Evolutionary conservation across 1,284 basidiomycete species (phyloP).

Genomic region (Exobasidium cylindrosporum): DNA sequence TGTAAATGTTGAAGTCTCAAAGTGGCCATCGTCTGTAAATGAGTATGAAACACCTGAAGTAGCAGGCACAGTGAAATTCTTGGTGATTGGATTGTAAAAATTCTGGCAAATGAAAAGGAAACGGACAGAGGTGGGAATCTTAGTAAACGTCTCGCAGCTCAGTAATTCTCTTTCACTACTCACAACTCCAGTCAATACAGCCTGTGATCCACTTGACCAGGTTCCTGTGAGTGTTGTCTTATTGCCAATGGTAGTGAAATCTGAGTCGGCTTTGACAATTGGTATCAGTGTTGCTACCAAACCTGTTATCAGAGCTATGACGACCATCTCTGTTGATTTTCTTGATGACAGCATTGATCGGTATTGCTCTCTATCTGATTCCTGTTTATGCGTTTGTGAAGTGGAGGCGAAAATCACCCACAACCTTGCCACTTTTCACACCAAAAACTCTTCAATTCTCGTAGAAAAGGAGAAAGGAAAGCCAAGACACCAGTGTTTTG

Average conservation of each 20-base stretch:
- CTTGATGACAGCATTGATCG: too few species aligned
- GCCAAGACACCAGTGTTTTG: too few species aligned
- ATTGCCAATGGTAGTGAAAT: constrained; percentile 6
- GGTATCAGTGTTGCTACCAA: neutral
- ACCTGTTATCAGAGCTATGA: too few species aligned
- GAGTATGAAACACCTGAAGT: constrained; percentile 48
- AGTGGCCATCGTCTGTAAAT: constrained; percentile 49
- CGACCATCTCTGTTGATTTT: too few species aligned
- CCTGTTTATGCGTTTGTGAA: too few species aligned
- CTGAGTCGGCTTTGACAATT: neutral
- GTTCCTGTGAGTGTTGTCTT: constrained; percentile 23
- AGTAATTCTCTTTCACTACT: constrained; percentile 13
- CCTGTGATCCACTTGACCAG: constrained; percentile 27
- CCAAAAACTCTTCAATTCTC: too few species aligned
- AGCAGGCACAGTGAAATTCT: constrained; percentile 40
- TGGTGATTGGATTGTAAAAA: constrained; percentile 51
- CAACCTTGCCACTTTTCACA: too few species aligned
- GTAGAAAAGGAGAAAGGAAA: too few species aligned
- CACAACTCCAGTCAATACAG: constrained; percentile 30
- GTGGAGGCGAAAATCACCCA: too few species aligned
- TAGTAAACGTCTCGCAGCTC: neutral
- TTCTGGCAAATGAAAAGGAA: constrained; percentile 14
- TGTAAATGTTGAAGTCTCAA: constrained; percentile 40
- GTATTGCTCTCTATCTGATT: too few species aligned
- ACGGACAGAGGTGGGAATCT: too few species aligned